Conservation (phyloP, 1,284 basidiomycete species). For the Cutaneotrichosporon sp. region DNA sequence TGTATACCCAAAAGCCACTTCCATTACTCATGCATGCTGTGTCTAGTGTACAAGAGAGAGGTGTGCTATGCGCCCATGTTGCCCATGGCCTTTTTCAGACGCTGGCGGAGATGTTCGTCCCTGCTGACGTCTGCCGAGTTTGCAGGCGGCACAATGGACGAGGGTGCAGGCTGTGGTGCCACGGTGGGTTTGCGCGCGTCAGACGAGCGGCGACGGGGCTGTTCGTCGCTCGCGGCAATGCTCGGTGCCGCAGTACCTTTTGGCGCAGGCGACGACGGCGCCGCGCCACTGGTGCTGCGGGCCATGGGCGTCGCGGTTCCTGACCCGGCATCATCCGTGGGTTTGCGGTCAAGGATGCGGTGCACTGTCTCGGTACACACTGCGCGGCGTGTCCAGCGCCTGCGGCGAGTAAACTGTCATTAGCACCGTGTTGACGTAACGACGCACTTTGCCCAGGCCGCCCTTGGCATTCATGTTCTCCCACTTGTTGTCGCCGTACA, state of each 20-base stretch:
- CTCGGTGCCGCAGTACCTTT: neutral
- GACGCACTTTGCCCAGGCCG: slow-evolving; percentile 70
- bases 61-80: slow-evolving; percentile 33
- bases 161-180: neutral
- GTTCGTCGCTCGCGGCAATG: too few species aligned
- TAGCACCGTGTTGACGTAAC: neutral
- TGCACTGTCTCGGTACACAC: slow-evolving; percentile 64
- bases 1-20: neutral
- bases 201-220: too few species aligned
- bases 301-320: slow-evolving; percentile 5
- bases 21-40: neutral
- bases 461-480: slow-evolving; percentile 68
- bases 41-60: neutral
- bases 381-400: slow-evolving; percentile 78
- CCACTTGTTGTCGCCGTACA: slow-evolving; percentile 96
- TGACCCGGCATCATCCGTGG: neutral
- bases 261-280: neutral
- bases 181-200: slow-evolving; percentile 11
- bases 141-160: neutral
- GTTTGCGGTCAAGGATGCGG: slow-evolving; percentile 44
- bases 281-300: neutral
- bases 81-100: slow-evolving; percentile 48
- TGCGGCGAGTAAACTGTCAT: slow-evolving; percentile 67
- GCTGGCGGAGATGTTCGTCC: slow-evolving; percentile 42
- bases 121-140: slow-evolving; percentile 3